A percentile compares a stretch with the other conserved stretches of the same genome.
These are phyloP conservation scores for Suhomyces bribrorum DNA, from an alignment of 1,139 yeast genomes.

Conservation along the genomic window DNA sequence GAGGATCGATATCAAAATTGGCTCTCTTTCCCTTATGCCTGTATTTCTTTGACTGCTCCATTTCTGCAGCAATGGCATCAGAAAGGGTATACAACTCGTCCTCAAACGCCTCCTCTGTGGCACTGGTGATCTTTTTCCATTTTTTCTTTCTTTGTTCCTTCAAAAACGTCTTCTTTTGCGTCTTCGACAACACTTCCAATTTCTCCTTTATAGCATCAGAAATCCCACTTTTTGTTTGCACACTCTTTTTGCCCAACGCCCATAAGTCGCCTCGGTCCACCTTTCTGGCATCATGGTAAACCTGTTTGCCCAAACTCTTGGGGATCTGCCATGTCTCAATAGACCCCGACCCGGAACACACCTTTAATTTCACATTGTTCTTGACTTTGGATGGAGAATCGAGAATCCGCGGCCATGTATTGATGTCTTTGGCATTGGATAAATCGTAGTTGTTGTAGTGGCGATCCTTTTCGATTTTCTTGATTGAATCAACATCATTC, in stretches of 20 bases:
- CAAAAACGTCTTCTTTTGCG: constrained; percentile 43
- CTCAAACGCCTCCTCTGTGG: constrained; percentile 35
- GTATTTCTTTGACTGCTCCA: constrained; percentile 39
- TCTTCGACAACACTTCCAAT: constrained; percentile 40
- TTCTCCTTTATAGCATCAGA: constrained; percentile 35
- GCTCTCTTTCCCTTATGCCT: constrained; percentile 36
- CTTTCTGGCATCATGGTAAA: constrained; percentile 89
- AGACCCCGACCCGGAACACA: constrained; percentile 78
- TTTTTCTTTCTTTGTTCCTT: constrained; percentile 45
- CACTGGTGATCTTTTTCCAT: constrained; percentile 42
- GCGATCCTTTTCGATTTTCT: constrained; percentile 37
- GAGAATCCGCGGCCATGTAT: constrained; percentile 74
- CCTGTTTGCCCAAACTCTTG: constrained; percentile 71
- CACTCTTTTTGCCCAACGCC: constrained; percentile 78
- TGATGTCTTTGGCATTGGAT: constrained; percentile 29
- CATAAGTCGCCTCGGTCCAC: constrained; percentile 84
- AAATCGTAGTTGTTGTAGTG: constrained; percentile 26
- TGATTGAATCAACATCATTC: constrained; percentile 35
- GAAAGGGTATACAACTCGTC: constrained; percentile 34
- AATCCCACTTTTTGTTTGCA: constrained; percentile 37
- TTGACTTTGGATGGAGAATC: constrained; percentile 74
- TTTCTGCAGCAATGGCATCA: constrained; percentile 38
- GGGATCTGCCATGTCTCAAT: constrained; percentile 89
- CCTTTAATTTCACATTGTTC: constrained; percentile 77
- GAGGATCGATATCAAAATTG: constrained; percentile 26